Base-by-base conservation (phyloP, 2,329 filamentous ascomycete genomes). In the Chaetomiaceae sp. region DNA sequence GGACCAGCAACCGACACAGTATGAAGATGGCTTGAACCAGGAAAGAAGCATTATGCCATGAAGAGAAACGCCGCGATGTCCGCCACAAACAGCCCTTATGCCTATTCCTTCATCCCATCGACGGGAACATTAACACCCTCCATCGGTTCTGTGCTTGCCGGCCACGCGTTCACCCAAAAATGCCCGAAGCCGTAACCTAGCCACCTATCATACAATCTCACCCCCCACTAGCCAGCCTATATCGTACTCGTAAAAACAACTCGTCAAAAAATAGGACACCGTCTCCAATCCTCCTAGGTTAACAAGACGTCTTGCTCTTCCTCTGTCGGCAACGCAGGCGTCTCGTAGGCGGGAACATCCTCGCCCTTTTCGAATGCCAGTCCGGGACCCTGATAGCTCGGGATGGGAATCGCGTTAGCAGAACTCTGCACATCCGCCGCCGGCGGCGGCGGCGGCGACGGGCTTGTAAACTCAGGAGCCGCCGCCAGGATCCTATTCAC, bases 331-430 rank as follows among this genome's bases (percentile, higher is more conserved):
- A 60, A 59, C 42, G 59, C 56, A 3, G 62, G 70, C 38, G 65
- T 70, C 46, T 70, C 61, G 9, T 58, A 56, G 38, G 62, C 59
- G 27, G 66, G 61, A 18, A 65, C 52, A 22, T 57, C 61, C 56
- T 77, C 74, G 22, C 68, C 70, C 59, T 72, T 78, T 56, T 78
- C 75, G 62, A 72, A 77, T n/a, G 65, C 58, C 11, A 67, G 61
- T 3, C 73, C 71, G 2, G 75, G 74, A 6, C 75, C 75, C 42
- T 65, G 59, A 55, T 75, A 78, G 52, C 70, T 72, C 15, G 74
- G 72, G 38, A 69, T n/a, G 5, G 37, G 30, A 14, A 57, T 52
- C 19, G 36, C 18, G 15, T 3, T 15, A 9, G 10, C 15, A n/a
- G n/a, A 6, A n/a, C 18, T 15, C 14, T 26, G 20, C 10, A 14